A percentile compares a stretch with the other conserved stretches of the same genome.
Conservation (phyloP, 768 basidiomycete genomes). For the Leccinum barrowsii region DNA sequence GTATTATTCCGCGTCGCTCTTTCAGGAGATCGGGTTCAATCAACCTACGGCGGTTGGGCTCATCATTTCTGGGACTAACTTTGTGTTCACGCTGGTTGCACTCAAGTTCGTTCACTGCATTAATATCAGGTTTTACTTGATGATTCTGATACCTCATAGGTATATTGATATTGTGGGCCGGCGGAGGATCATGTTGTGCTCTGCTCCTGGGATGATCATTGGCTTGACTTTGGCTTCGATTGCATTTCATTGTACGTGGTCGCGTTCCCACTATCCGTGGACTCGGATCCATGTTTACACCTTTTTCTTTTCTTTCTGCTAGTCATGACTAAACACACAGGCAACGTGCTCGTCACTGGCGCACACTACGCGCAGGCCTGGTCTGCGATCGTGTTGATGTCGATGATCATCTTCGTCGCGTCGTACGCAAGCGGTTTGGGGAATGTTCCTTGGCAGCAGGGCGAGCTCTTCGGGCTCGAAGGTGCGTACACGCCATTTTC, state of each 20-base stretch:
- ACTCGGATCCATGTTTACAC: background rate
- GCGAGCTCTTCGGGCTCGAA: slow-evolving; percentile 78
- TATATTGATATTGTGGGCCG: slow-evolving; percentile 68
- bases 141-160: slow-evolving; percentile 1
- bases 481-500: slow-evolving; percentile 33
- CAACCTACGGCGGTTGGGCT: slow-evolving; percentile 81
- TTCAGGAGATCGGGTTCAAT: slow-evolving; percentile 76
- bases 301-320: background rate
- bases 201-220: slow-evolving; percentile 70
- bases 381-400: slow-evolving; percentile 66
- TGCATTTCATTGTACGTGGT: slow-evolving; percentile 48
- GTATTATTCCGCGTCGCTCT: slow-evolving; percentile 74
- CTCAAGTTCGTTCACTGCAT: slow-evolving; percentile 42
- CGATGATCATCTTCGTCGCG: slow-evolving; percentile 83
- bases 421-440: slow-evolving; percentile 79
- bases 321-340: slow-evolving; percentile 63
- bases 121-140: background rate
- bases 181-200: slow-evolving; percentile 64
- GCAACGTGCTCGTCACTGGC: slow-evolving; percentile 56
- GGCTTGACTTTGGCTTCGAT: slow-evolving; percentile 61
- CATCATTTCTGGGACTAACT: slow-evolving; percentile 76
- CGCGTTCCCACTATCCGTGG: background rate
- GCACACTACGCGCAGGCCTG: slow-evolving; percentile 55
- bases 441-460: slow-evolving; percentile 86
- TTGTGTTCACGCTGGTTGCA: slow-evolving; percentile 72